Evolutionary conservation across 2,329 filamentous ascomycete genomes (phyloP), one percentile per base, ranked within the genome.

Genomic region (Orbilia oligospora): DNA sequence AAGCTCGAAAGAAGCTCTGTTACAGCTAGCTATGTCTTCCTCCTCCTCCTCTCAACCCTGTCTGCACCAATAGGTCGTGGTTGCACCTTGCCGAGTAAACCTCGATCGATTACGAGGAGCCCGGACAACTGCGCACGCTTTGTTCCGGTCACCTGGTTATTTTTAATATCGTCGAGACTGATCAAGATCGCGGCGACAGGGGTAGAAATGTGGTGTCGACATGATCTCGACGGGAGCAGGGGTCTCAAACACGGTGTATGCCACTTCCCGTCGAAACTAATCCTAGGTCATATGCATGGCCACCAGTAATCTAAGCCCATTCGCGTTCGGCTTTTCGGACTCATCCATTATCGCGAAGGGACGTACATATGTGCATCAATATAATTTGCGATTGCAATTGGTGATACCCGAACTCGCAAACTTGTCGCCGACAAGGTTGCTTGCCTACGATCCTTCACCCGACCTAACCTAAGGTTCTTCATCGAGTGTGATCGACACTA

Each of bases 231-330:
- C 46, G 24, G 48, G 27, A 48, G 6, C 66, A 69, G 66, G 66
- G 66, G 66, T 46, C 24, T 69, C 66, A 69, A 69, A 69, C 66
- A 69, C 66, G 66, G 55, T 61, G 30, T 63, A 64, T 64, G 68
- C 46, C 36, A n/a, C 55, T 51, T 71, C 68, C 55, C 68, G 68
- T 71, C 22, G 14, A 63, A 63, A 24, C 16, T 49, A 5, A 12
- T 18, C 67, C 67, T n/a, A n/a, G n/a, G n/a, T n/a, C n/a, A n/a
- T n/a, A n/a, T n/a, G n/a, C n/a, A n/a, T n/a, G n/a, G n/a, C n/a
- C n/a, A n/a, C n/a, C 16, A 51, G 22, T 20, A 41, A 65, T 48
- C 14, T 5, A 36, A 49, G 61, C 27, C 61, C 27, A 20, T 49
- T 33, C n/a, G 4, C 27, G n/a, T 49, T 33, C 27, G 4, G n/a